Evolutionary conservation across 371 early-diverging fungal genomes (phyloP), one percentile per base, ranked within the genome.

Genomic region (Parasitella parasitica): DNA sequence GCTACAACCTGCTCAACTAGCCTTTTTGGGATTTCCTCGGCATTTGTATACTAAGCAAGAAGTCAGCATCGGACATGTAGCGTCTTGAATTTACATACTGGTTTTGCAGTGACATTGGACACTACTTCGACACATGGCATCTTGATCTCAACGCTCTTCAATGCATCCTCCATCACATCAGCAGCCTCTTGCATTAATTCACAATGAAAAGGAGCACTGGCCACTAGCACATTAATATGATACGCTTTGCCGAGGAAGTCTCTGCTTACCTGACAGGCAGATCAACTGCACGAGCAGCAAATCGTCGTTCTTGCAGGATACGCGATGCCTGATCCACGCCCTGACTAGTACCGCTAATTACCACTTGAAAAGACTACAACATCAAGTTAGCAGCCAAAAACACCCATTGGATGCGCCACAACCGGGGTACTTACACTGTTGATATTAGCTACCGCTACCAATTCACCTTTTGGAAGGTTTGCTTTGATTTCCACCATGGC

Each of bases 181-280:
- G 91, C 90, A 3, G 97, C 97, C 13, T 94, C 91, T 35, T 81
- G 73, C 94, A 97, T 94, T 54, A 97, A 71, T 18, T 82, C 81
- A 70, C 96, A 95, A 75, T 97, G 98, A 68, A 97, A 97, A 2
- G 97, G 98, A 9, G 96, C 98, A 2, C 86, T 87, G 68, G 2
- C 16, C 2, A 7, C 15, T 22, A 27, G 15, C 24, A 26, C 35
- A 15, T 28, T 13, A 12, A n/a, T 32, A 6, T 20, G 3, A 7
- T 20, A 22, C 11, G 3, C 16, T 46, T 2, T 4, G n/a, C 8
- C 11, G n/a, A 9, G 5, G 4, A 16, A 28, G 13, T 22, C 13
- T 4, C 0, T 8, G 73, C 86, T 75, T 83, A 89, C 80, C 96
- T 95, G 2, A 97, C 98, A 3, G 96, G 95, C 36, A 97, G 70